Conservation (phyloP, 352 stramenopile genomes). For the Paralagenidium karlingii region DNA sequence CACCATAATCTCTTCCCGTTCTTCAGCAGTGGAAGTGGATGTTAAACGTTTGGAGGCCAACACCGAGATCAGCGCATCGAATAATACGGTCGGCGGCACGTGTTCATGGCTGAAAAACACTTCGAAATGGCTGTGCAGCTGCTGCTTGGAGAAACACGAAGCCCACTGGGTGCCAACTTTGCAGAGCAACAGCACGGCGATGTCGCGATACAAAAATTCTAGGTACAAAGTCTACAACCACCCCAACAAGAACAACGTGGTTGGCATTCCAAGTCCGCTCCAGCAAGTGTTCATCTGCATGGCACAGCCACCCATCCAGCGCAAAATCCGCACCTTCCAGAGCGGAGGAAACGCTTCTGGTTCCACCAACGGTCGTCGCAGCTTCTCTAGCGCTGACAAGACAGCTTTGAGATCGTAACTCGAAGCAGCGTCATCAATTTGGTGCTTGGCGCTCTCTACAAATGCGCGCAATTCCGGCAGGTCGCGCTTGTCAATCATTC, state of each 20-base stretch:
- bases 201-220: slow-evolving; percentile 38
- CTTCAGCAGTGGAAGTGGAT: slow-evolving; percentile 20
- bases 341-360: slow-evolving; percentile 12
- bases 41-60: slow-evolving; percentile 15
- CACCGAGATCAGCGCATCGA: slow-evolving; percentile 18
- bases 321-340: slow-evolving; percentile 26
- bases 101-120: slow-evolving; percentile 30
- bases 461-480: slow-evolving; percentile 32
- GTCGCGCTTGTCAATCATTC: too few species aligned
- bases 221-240: slow-evolving; percentile 29
- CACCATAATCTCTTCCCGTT: slow-evolving; percentile 12
- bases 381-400: slow-evolving; percentile 13
- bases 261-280: not conserved
- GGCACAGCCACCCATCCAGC: not conserved
- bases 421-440: slow-evolving; percentile 26
- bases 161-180: slow-evolving; percentile 44
- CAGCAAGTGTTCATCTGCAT: not conserved
- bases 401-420: slow-evolving; percentile 26
- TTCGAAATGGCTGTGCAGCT: slow-evolving; percentile 33
- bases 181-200: slow-evolving; percentile 28
- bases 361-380: slow-evolving; percentile 19
- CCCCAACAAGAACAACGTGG: not conserved
- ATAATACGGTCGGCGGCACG: slow-evolving; percentile 18
- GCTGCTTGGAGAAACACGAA: slow-evolving; percentile 21
- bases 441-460: slow-evolving; percentile 28